Percentiles rank a stretch among this genome's conserved stretches.
phyloP scores from a whole-genome alignment of 1,284 basidiomycete genomes.

The Puccinia novopanici region DNA sequence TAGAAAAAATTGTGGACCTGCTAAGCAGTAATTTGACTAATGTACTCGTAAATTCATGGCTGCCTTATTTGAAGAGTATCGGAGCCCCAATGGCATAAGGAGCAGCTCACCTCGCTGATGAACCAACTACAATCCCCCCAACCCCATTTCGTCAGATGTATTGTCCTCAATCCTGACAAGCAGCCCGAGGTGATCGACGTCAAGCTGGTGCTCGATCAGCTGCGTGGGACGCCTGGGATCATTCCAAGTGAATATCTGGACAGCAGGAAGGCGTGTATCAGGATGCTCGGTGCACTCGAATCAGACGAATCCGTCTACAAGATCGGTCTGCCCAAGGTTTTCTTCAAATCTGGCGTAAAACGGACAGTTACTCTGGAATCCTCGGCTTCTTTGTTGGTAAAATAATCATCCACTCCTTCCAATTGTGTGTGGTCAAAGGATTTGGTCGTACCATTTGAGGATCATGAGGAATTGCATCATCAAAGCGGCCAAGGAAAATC shows the following conservation, averaged over 20 bases:
- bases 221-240: too few relatives aligned
- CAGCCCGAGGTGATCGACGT: conserved; percentile 89
- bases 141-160: conserved; percentile 97
- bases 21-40: conserved; percentile 93
- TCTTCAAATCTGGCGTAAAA: too few relatives aligned
- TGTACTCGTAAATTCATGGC: conserved; percentile 80
- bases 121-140: conserved; percentile 88
- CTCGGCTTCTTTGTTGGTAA: too few relatives aligned
- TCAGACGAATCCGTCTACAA: conserved; percentile 82
- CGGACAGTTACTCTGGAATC: too few relatives aligned
- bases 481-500: too few relatives aligned
- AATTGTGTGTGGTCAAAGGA: too few relatives aligned
- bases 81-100: conserved; percentile 82
- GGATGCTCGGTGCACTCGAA: conserved; percentile 89
- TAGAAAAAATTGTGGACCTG: conserved; percentile 99
- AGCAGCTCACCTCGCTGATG: conserved; percentile 93
- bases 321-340: conserved; percentile 93
- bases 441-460: too few relatives aligned
- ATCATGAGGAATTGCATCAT: too few relatives aligned
- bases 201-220: too few relatives aligned
- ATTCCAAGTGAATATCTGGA: too few relatives aligned
- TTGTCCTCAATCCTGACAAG: conserved; percentile 92
- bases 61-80: conserved; percentile 80
- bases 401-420: too few relatives aligned
- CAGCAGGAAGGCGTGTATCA: conserved; percentile 84